phyloP scores from a whole-genome alignment of 75 land plant genomes.

The Cunninghamia lanceolata region DNA sequence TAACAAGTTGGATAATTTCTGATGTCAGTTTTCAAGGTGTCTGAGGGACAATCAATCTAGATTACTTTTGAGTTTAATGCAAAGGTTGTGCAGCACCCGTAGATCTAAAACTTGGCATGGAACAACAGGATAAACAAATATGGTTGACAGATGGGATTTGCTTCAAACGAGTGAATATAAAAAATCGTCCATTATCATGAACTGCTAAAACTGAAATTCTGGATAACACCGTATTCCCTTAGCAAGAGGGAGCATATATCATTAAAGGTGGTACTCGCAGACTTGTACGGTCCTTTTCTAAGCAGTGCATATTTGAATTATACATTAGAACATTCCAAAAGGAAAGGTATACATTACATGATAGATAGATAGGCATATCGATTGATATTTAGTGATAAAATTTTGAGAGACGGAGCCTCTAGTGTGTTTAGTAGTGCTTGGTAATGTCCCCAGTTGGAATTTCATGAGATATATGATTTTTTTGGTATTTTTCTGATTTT shows the following conservation, averaged over 20 bases:
- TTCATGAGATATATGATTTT: no score
- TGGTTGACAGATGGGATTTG: background rate
- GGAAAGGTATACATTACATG: background rate
- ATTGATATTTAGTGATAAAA: background rate
- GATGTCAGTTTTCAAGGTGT: background rate
- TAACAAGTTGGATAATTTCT: background rate
- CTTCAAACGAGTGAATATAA: background rate
- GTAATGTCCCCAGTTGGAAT: no score
- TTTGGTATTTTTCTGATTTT: no score
- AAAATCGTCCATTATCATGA: background rate
- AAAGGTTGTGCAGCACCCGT: background rate
- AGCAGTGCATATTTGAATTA: background rate
- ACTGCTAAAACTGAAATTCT: background rate
- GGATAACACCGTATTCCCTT: background rate
- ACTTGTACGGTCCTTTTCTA: background rate
- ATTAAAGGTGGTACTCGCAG: background rate
- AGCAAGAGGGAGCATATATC: background rate
- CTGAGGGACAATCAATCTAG: background rate
- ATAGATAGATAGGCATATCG: background rate
- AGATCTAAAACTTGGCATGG: background rate
- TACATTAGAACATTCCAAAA: background rate
- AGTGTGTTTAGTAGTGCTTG: background rate
- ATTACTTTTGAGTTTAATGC: background rate
- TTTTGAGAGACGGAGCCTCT: background rate
- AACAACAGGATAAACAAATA: background rate